phyloP scores from a whole-genome alignment of 108 stramenopile genomes.

The Fragilariopsis cylindrus region DNA sequence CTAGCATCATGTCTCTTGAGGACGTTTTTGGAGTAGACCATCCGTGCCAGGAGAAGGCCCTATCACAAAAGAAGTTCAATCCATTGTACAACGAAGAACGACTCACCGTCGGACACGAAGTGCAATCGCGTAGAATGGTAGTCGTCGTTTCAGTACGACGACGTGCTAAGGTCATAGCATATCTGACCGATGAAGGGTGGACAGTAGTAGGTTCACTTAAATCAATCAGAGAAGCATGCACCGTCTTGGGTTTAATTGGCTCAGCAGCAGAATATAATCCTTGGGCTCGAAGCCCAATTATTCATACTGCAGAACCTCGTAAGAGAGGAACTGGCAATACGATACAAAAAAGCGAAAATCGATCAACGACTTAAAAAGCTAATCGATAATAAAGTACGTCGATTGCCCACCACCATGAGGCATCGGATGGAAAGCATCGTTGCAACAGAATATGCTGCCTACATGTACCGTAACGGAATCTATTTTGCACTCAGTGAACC shows the following conservation, averaged over 20 bases:
- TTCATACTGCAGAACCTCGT: constrained; percentile 37
- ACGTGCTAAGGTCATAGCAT: constrained; percentile 3
- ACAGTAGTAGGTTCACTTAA: not conserved
- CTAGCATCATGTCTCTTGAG: constrained; percentile 14
- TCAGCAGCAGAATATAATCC: not conserved
- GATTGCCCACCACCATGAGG: not conserved
- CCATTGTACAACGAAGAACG: constrained; percentile 6
- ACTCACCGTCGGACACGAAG: not conserved
- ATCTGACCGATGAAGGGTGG: constrained; percentile 11
- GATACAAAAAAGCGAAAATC: not conserved
- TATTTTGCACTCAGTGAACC: not conserved
- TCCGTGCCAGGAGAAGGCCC: not conserved
- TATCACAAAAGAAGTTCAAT: constrained; percentile 9
- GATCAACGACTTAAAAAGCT: not conserved
- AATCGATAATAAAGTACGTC: not conserved
- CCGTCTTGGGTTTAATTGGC: constrained; percentile 1
- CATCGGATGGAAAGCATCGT: not conserved
- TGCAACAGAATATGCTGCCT: not conserved
- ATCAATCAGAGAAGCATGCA: not conserved
- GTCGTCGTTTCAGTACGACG: not conserved
- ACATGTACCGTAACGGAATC: not conserved
- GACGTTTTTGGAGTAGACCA: constrained; percentile 2
- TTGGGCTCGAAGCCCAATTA: constrained; percentile 27
- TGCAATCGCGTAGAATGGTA: not conserved
- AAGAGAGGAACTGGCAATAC: not conserved